Conservation (phyloP, 495 filamentous ascomycete genomes). For the Aspergillus coremiiformis region DNA sequence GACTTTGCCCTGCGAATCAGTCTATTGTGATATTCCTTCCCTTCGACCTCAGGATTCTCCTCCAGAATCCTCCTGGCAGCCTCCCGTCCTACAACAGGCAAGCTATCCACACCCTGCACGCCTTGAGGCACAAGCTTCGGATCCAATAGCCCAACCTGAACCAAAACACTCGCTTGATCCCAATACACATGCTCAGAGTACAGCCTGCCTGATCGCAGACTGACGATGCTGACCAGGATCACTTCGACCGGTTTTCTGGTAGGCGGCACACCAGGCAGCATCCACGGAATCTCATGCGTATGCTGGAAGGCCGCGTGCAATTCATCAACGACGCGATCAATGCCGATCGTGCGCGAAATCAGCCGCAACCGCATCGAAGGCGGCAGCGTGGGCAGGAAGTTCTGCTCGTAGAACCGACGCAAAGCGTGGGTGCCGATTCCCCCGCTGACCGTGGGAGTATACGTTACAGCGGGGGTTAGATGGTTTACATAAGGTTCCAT, state of each 20-base stretch:
- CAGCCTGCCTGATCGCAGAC: constrained; percentile 63
- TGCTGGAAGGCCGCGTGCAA: constrained; percentile 60
- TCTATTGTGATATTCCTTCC: constrained; percentile 35
- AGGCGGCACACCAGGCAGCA: constrained; percentile 68
- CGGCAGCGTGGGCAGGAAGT: constrained; percentile 67
- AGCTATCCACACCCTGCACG: constrained; percentile 45
- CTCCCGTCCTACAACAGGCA: constrained; percentile 66
- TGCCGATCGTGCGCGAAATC: constrained; percentile 59
- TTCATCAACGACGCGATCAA: constrained; percentile 56
- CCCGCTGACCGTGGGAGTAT: constrained; percentile 56
- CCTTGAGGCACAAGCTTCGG: constrained; percentile 45
- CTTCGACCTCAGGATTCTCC: constrained; percentile 41
- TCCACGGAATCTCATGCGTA: constrained; percentile 66
- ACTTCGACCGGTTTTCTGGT: constrained; percentile 62
- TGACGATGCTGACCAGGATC: constrained; percentile 67
- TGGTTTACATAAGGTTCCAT: constrained; percentile 47
- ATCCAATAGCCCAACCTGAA: constrained; percentile 70
- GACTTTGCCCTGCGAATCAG: constrained; percentile 30
- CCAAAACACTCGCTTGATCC: constrained; percentile 77
- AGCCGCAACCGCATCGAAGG: constrained; percentile 60
- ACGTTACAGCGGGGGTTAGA: constrained; percentile 48
- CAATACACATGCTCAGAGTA: constrained; percentile 82
- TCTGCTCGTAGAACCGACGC: constrained; percentile 63
- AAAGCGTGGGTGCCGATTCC: constrained; percentile 63
- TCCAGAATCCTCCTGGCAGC: constrained; percentile 59